Conservation (phyloP, 106 monocot genomes). For the Dioscorea zingiberensis region DNA sequence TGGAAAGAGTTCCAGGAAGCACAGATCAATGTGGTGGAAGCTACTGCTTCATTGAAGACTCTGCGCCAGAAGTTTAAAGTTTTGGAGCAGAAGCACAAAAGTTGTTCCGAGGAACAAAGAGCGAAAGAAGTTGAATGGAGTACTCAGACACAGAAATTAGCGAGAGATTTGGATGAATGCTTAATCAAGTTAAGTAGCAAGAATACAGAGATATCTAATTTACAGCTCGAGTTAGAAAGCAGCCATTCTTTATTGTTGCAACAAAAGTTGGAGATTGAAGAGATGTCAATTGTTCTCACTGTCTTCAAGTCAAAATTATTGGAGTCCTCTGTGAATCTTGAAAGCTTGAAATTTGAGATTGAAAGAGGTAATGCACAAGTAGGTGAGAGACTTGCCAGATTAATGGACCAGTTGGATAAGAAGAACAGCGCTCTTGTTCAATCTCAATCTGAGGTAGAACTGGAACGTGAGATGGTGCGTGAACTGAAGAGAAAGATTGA, state of each 20-base stretch:
- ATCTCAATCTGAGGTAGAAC: constrained; percentile 12
- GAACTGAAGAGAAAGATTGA: constrained; percentile 30
- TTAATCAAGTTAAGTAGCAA: constrained; percentile 26
- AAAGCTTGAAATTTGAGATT: constrained; percentile 12
- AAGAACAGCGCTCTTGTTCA: constrained; percentile 26
- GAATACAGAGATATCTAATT: constrained; percentile 21
- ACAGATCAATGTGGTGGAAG: constrained; percentile 41
- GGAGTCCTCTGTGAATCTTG: constrained; percentile 22
- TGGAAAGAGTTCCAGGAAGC: constrained; percentile 61
- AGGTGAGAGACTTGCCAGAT: constrained; percentile 14
- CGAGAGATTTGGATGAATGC: constrained; percentile 40
- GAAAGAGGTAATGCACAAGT: constrained; percentile 7
- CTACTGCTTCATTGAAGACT: constrained; percentile 41
- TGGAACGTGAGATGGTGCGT: constrained; percentile 4
- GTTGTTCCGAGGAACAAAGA: constrained; percentile 51
- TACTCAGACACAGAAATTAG: constrained; percentile 31
- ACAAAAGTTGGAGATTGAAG: constrained; percentile 45
- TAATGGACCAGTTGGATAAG: constrained; percentile 36
- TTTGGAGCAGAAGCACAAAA: constrained; percentile 55
- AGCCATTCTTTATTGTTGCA: constrained; percentile 26
- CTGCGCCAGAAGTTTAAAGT: constrained; percentile 49
- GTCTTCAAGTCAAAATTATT: constrained; percentile 40
- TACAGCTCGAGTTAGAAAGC: constrained; percentile 47
- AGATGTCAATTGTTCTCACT: constrained; percentile 23
- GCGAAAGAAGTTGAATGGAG: constrained; percentile 46